phyloP scores from a whole-genome alignment of 176 grass and related monocot species.

The Carex cristatella region DNA sequence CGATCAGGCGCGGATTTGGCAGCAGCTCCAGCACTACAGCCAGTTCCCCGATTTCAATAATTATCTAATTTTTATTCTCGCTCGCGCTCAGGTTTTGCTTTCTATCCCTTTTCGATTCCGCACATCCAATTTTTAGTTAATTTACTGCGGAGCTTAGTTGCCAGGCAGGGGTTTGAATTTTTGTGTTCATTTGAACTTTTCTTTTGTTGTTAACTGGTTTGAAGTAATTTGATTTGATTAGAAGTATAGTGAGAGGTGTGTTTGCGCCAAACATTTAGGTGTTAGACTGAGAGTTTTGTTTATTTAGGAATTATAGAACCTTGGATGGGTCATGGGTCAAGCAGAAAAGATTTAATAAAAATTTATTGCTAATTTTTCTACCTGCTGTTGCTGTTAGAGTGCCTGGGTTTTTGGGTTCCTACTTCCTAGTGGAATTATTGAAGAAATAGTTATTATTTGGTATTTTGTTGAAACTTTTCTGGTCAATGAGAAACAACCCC shows the following conservation, averaged over 20 bases:
- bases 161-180: not conserved
- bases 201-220: not conserved
- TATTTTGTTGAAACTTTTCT: not conserved
- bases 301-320: not conserved
- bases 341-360: not conserved
- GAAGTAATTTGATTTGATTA: not conserved
- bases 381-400: not conserved
- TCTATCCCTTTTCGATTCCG: not conserved
- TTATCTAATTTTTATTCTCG: constrained; percentile 83
- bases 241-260: not conserved
- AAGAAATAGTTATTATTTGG: not conserved
- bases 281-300: not conserved
- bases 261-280: not conserved
- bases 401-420: not conserved
- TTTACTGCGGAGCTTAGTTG: not conserved
- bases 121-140: not conserved
- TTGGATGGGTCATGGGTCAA: not conserved
- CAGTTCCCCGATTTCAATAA: constrained; percentile 99
- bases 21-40: constrained; percentile 86
- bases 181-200: not conserved
- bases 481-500: not conserved
- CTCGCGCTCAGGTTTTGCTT: constrained; percentile 52
- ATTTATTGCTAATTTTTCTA: not conserved
- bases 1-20: constrained; percentile 86
- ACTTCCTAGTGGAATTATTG: not conserved